Conservation (phyloP, 768 basidiomycete species). For the Hericium coralloides region DNA sequence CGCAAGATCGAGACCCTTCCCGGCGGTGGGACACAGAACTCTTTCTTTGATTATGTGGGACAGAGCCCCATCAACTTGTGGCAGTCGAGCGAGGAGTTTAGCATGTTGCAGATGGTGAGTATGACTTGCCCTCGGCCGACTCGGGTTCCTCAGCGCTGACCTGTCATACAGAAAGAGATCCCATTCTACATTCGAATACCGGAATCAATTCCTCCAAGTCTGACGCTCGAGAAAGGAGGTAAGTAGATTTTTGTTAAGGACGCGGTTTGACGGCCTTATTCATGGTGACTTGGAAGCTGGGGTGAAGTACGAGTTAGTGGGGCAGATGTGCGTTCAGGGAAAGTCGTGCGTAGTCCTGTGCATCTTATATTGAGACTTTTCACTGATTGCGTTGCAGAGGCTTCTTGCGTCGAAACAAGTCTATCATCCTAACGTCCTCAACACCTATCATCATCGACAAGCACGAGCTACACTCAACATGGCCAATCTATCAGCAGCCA, state of each 20-base stretch:
- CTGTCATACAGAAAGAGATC: conserved; percentile 59
- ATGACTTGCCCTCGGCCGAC: neutral
- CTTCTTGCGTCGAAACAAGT: conserved; percentile 74
- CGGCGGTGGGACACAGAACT: conserved; percentile 55
- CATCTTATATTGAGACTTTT: neutral
- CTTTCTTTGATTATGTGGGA: conserved; percentile 75
- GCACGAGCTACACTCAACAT: conserved; percentile 87
- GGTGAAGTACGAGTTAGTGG: conserved; percentile 85
- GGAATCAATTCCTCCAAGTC: conserved; percentile 82
- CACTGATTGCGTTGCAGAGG: conserved; percentile 37
- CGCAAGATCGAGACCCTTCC: conserved; percentile 84
- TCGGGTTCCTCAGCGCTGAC: neutral
- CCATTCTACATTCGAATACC: conserved; percentile 89
- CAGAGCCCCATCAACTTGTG: conserved; percentile 78
- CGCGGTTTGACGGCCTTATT: neutral
- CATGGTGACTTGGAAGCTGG: conserved; percentile 41
- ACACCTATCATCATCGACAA: conserved; percentile 81
- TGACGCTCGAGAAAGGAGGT: conserved; percentile 74
- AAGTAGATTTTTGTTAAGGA: conserved; percentile 11
- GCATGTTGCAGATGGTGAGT: conserved; percentile 55
- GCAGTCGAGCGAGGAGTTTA: conserved; percentile 72
- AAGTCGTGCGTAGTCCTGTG: conserved; percentile 51
- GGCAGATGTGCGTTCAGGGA: conserved; percentile 76
- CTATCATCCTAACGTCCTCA: conserved; percentile 54
- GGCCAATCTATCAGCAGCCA: conserved; percentile 82